A percentile compares a stretch with the other conserved stretches of the same genome.
Conservation (phyloP, 2,329 filamentous ascomycete genomes). For the Botrytis pseudocinerea region DNA sequence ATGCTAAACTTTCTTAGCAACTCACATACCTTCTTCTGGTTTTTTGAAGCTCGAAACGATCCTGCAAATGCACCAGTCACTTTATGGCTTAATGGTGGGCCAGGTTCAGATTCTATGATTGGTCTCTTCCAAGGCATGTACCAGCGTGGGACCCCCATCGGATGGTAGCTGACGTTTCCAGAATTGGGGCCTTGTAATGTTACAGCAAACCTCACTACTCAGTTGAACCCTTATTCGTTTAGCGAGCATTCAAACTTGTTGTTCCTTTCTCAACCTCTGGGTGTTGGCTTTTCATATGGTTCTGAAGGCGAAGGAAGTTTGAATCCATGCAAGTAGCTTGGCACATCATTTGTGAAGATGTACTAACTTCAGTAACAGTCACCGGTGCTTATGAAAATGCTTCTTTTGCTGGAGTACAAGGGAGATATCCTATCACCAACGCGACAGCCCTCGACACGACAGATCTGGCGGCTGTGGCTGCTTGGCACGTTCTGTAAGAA, state of each 20-base stretch:
- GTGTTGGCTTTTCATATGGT: conserved; percentile 67
- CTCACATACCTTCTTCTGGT: conserved; percentile 51
- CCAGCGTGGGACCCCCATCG: background rate
- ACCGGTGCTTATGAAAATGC: conserved; percentile 27
- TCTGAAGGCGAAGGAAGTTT: conserved; percentile 34
- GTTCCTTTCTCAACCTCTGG: conserved; percentile 60
- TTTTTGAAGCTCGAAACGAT: conserved; percentile 52
- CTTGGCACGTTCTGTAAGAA: conserved; percentile 51
- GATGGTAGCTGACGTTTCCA: conserved; percentile 11
- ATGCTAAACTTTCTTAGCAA: conserved; percentile 4
- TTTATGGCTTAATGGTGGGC: conserved; percentile 55
- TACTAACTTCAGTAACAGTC: conserved; percentile 2
- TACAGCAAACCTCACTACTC: conserved; percentile 36
- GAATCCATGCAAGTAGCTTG: conserved; percentile 25
- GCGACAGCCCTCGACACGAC: conserved; percentile 54
- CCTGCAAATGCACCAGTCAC: conserved; percentile 50
- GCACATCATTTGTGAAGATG: background rate
- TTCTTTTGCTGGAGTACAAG: conserved; percentile 29
- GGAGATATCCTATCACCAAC: conserved; percentile 41
- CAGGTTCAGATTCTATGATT: conserved; percentile 54
- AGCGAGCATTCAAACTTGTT: conserved; percentile 56
- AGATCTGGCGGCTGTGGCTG: conserved; percentile 54
- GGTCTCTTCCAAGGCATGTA: conserved; percentile 49
- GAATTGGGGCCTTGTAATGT: conserved; percentile 47
- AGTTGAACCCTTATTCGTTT: conserved; percentile 61